phyloP scores from a whole-genome alignment of 441 rosid species.

The Erysimum pusillum region DNA sequence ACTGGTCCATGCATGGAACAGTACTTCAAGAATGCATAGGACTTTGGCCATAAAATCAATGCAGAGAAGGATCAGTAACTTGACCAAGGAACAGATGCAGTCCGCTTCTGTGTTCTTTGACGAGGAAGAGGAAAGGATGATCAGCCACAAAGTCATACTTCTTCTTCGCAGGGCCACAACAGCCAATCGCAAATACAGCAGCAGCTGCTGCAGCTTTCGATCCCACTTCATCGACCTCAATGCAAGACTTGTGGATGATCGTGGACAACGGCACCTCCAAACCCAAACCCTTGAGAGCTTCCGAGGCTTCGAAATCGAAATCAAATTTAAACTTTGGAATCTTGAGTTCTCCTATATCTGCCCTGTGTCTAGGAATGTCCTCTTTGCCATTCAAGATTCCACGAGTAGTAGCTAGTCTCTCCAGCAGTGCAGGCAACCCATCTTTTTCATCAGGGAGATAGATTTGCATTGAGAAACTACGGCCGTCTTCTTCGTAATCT shows the following conservation, averaged over 20 bases:
- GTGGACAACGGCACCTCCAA: background rate
- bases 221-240: conserved; percentile 43
- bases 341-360: background rate
- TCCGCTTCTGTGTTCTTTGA: conserved; percentile 13
- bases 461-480: conserved; percentile 11
- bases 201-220: conserved; percentile 36
- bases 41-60: conserved; percentile 3
- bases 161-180: background rate
- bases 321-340: conserved; percentile 35
- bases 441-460: conserved; percentile 39
- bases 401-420: conserved; percentile 8
- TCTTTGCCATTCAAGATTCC: conserved; percentile 3
- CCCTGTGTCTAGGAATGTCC: background rate
- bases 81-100: conserved; percentile 36
- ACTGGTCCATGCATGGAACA: background rate
- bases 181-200: rapidly evolving
- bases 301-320: conserved; percentile 10
- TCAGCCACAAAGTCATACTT: conserved; percentile 40
- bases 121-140: conserved; percentile 38
- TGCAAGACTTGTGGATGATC: conserved; percentile 38
- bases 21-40: background rate
- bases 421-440: conserved; percentile 37
- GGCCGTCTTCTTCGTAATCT: background rate
- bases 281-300: conserved; percentile 34
- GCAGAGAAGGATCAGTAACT: conserved; percentile 36